Evolutionary conservation across 2,329 filamentous ascomycete species (phyloP).

Genomic region (Botrytis tulipae): DNA sequence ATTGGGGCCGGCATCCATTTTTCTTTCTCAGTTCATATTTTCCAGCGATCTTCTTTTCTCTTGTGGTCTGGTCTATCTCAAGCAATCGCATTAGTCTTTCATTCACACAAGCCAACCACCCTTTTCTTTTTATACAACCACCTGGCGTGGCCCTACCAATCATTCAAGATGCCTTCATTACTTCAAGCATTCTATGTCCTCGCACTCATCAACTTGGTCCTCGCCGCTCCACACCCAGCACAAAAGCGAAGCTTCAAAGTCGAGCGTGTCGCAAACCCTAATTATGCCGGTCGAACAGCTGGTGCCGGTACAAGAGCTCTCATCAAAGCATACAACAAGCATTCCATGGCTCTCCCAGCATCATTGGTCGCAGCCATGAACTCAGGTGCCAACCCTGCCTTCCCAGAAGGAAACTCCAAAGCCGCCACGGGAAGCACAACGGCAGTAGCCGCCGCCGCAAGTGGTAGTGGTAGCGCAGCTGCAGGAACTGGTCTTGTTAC

Average conservation of each 20-base stretch:
- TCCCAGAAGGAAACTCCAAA: conserved; percentile 21
- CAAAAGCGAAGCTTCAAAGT: conserved; percentile 39
- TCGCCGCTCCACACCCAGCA: conserved; percentile 49
- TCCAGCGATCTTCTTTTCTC: conserved; percentile 11
- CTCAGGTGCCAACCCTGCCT: conserved; percentile 17
- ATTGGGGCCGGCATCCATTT: conserved; percentile 32
- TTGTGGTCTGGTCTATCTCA: conserved; percentile 26
- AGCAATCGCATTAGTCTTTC: conserved; percentile 26
- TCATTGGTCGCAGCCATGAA: conserved; percentile 43
- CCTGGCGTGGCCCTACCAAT: conserved; percentile 20
- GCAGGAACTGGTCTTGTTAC: conserved; percentile 55
- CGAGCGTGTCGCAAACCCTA: conserved; percentile 40
- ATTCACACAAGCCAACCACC: conserved; percentile 23
- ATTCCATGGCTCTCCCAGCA: conserved; percentile 52
- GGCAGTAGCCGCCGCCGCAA: conserved; percentile 27
- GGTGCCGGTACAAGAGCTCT: conserved; percentile 49
- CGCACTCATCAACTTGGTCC: conserved; percentile 47
- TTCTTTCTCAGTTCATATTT: conserved; percentile 7
- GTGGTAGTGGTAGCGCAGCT: conserved; percentile 34
- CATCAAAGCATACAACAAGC: conserved; percentile 67
- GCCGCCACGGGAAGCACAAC: conserved; percentile 19
- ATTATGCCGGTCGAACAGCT: conserved; percentile 43
- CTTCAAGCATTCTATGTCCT: conserved; percentile 43
- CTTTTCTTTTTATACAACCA: conserved; percentile 19
- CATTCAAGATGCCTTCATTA: conserved; percentile 37